These are phyloP conservation scores for Crithidia fasciculata DNA, from an alignment of 208 protist genomes.

Conservation along the genomic window DNA sequence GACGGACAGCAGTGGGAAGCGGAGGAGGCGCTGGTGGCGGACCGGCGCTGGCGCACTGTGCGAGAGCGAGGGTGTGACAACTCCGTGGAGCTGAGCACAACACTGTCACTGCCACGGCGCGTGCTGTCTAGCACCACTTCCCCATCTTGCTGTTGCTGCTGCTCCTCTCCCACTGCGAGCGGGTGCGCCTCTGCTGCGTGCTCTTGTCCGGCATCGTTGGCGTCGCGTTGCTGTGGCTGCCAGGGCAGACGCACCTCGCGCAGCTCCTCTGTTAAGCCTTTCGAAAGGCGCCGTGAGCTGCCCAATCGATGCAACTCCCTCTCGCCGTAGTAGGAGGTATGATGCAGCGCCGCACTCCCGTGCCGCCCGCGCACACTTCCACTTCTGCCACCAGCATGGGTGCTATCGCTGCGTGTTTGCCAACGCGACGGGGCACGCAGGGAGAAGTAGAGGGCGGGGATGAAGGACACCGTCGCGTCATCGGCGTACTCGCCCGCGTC, in stretches of 20 bases:
- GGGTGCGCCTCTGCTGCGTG: no score
- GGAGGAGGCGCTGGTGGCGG: neutral
- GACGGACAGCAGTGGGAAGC: neutral
- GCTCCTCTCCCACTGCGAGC: neutral
- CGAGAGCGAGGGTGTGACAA: neutral
- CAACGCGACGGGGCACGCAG: slow-evolving; percentile 1
- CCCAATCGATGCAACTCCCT: neutral
- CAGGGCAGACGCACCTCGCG: slow-evolving; percentile 7
- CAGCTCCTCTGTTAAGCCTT: neutral
- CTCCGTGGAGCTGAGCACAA: neutral
- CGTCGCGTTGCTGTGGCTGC: neutral
- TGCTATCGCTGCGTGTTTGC: neutral
- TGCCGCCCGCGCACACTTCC: no score
- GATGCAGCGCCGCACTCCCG: no score
- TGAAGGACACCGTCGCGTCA: slow-evolving; percentile 14
- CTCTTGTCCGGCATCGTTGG: no score
- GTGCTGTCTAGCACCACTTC: no score
- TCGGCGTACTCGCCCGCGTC: slow-evolving; percentile 20
- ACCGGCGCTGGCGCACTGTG: neutral
- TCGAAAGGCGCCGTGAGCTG: neutral
- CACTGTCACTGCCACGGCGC: no score
- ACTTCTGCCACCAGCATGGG: no score
- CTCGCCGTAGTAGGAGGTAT: no score
- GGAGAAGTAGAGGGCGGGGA: slow-evolving; percentile 31
- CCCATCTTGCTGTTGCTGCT: neutral